A percentile compares a stretch with the other conserved stretches of the same genome.
Evolutionary conservation across 108 stramenopile species (phyloP).

Genomic region (Epipyxis sp.): DNA sequence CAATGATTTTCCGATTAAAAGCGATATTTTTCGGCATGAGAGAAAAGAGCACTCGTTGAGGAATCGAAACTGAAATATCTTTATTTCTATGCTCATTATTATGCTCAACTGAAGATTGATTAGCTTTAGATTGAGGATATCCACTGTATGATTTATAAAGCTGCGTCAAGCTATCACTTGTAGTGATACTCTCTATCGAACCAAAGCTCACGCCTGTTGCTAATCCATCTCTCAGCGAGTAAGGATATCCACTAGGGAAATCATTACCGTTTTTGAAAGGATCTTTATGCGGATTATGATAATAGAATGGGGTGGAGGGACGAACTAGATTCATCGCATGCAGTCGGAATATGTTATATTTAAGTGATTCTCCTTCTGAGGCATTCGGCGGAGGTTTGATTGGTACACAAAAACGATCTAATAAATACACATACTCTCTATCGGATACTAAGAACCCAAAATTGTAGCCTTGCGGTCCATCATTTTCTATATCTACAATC

Average conservation of each 20-base stretch:
- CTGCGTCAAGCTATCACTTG: neutral
- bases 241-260: neutral
- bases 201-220: neutral
- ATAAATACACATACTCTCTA: neutral
- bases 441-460: constrained; percentile 5
- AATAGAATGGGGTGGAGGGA: neutral
- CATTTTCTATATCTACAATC: neutral
- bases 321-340: neutral
- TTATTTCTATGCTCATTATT: neutral
- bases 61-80: neutral
- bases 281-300: neutral
- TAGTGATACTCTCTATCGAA: neutral
- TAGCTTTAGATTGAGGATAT: too few relatives aligned
- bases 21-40: neutral
- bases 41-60: neutral
- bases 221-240: neutral
- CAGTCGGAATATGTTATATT: too few relatives aligned
- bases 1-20: neutral
- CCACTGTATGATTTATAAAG: too few relatives aligned
- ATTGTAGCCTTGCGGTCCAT: neutral
- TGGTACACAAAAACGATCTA: neutral
- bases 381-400: neutral
- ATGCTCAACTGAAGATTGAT: too few relatives aligned
- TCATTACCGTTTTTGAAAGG: neutral
- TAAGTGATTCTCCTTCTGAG: neutral